These are phyloP conservation scores for Paecilomyces sp. DNA, from an alignment of 2,329 filamentous ascomycete species.

Conservation along the genomic window DNA sequence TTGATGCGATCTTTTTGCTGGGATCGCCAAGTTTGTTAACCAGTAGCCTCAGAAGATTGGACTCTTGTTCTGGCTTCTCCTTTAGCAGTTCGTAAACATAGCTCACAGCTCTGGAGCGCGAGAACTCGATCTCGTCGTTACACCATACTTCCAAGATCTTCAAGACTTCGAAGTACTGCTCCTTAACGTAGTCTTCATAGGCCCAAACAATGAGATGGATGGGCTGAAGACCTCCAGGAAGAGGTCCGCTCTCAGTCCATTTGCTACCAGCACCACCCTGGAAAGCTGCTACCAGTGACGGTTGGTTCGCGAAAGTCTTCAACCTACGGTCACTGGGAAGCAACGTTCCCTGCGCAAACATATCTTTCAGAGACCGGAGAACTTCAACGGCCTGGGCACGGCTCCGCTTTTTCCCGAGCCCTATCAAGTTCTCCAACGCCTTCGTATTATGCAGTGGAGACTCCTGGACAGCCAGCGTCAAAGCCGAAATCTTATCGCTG, in stretches of 20 bases:
- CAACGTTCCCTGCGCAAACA: slow-evolving; percentile 81
- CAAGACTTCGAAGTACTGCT: slow-evolving; percentile 85
- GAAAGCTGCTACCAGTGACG: slow-evolving; percentile 64
- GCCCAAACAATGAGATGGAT: slow-evolving; percentile 79
- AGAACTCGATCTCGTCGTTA: slow-evolving; percentile 91
- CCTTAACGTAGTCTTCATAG: slow-evolving; percentile 93
- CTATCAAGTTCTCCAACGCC: slow-evolving; percentile 76
- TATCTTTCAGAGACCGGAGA: slow-evolving; percentile 87
- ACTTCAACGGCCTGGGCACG: slow-evolving; percentile 88
- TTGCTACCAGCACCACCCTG: slow-evolving; percentile 52
- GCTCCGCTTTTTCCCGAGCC: slow-evolving; percentile 83
- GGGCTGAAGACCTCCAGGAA: slow-evolving; percentile 68
- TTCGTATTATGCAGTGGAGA: slow-evolving; percentile 90
- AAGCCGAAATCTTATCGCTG: slow-evolving; percentile 90
- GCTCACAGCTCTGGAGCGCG: slow-evolving; percentile 77
- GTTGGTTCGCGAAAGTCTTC: slow-evolving; percentile 70
- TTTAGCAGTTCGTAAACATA: slow-evolving; percentile 88
- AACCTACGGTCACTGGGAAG: slow-evolving; percentile 77
- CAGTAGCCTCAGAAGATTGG: slow-evolving; percentile 80
- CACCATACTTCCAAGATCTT: slow-evolving; percentile 90
- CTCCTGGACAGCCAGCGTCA: slow-evolving; percentile 91
- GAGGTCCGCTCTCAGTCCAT: slow-evolving; percentile 62
- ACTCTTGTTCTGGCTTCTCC: slow-evolving; percentile 95
- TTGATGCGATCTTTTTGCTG: slow-evolving; percentile 90
- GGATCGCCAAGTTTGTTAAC: slow-evolving; percentile 97